Conservation (phyloP, 2,329 filamentous ascomycete species). For the Ceratocystis diversiconidia region DNA sequence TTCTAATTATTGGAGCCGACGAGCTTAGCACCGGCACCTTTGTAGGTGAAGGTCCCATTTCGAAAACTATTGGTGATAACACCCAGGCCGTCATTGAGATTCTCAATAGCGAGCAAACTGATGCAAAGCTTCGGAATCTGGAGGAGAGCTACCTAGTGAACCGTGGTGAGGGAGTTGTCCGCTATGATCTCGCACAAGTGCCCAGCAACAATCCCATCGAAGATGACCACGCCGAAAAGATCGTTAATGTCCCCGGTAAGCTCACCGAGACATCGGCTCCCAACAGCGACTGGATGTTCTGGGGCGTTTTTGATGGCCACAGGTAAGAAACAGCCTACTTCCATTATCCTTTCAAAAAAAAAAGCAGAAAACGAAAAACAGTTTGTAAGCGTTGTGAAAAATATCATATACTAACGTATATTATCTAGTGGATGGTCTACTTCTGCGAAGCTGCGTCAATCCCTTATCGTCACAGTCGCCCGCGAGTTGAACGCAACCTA, state of each 20-base stretch:
- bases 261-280: conserved; percentile 31
- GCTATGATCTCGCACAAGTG: conserved; percentile 89
- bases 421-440: conserved; percentile 86
- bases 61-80: conserved; percentile 74
- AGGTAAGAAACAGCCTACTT: conserved; percentile 43
- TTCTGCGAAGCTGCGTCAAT: conserved; percentile 85
- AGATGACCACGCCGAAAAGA: conserved; percentile 96
- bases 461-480: conserved; percentile 82
- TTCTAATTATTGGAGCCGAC: conserved; percentile 79
- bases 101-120: conserved; percentile 88
- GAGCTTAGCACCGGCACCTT: conserved; percentile 80
- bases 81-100: conserved; percentile 84
- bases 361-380: too few species aligned
- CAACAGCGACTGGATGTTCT: conserved; percentile 96
- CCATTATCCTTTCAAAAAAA: too few species aligned
- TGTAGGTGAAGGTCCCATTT: conserved; percentile 70
- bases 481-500: conserved; percentile 87
- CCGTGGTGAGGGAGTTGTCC: conserved; percentile 75
- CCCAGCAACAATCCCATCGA: conserved; percentile 96
- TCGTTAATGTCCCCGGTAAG: conserved; percentile 68
- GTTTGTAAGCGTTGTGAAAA: too few species aligned
- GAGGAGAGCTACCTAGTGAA: conserved; percentile 88
- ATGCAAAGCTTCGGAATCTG: conserved; percentile 71
- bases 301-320: conserved; percentile 97
- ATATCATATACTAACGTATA: too few species aligned